Percentiles rank a stretch among this genome's conserved stretches.
Conservation (phyloP, 768 basidiomycete species). For the Agrocybe pediades region DNA sequence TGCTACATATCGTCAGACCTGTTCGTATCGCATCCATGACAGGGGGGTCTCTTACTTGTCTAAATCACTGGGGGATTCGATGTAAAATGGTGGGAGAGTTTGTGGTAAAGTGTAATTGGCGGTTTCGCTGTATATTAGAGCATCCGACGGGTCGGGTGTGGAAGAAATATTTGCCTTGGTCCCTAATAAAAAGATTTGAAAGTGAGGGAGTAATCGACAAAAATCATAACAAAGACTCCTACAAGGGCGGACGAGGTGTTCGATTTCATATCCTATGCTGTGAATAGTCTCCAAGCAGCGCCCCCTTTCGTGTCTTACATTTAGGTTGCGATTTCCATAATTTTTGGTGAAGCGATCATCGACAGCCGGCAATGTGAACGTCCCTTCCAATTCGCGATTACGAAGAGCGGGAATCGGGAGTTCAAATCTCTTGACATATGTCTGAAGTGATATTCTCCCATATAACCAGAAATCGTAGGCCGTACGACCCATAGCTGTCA, state of each 20-base stretch:
- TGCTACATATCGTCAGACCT: too few species aligned
- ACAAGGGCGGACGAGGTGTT: conserved; percentile 1
- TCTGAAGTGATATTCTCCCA: conserved; percentile 44
- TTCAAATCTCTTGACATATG: conserved; percentile 46
- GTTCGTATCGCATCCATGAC: too few species aligned
- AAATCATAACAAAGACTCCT: not conserved
- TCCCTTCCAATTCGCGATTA: conserved; percentile 22
- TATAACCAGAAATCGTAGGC: conserved; percentile 26
- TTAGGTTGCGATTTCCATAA: conserved; percentile 42
- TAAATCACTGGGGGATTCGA: too few species aligned
- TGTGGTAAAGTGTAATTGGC: too few species aligned
- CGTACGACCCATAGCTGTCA: conserved; percentile 17
- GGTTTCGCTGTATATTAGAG: too few species aligned
- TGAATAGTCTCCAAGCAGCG: conserved; percentile 53
- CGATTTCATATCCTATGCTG: conserved; percentile 10
- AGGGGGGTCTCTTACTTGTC: too few species aligned
- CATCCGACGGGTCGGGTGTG: too few species aligned
- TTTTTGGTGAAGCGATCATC: conserved; percentile 37
- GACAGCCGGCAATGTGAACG: conserved; percentile 32
- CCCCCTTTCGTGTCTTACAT: conserved; percentile 47
- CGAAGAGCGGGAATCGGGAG: conserved; percentile 38
- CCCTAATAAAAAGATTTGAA: not conserved
- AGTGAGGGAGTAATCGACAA: conserved; percentile 8
- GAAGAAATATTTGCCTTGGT: conserved; percentile 8
- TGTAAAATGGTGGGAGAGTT: too few species aligned